Base-by-base conservation (phyloP, 441 rosid genomes). In the Biscutella laevigata region DNA sequence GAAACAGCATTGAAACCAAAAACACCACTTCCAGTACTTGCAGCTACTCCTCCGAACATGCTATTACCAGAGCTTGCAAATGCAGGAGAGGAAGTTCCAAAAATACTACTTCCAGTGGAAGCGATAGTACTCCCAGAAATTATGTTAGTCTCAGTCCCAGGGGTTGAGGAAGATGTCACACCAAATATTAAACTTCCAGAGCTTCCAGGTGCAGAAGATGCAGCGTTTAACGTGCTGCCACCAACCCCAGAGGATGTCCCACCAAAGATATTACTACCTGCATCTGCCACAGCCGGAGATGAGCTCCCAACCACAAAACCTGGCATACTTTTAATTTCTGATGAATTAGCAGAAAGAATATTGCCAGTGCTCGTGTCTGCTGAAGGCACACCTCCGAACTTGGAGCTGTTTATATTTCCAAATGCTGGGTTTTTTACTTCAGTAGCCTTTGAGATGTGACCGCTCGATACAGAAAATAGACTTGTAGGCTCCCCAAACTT, bases 21-120 rank as follows among this genome's bases (percentile, higher is more conserved):
- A 15, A 49, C 42, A 44, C 61, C 50, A 53, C 71, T 51, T 34
- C 59, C 53, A 1, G 82, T 58, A 42, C 74, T 43, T 7, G 79
- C 62, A 35, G 77, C 65, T 61, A 76, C 57, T 69, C 52, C 63
- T 46, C 77, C 84, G 61, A 74, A 64, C 39, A 50, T 48, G 71
- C 63, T 42, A 55, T 70, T 67, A 52, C 64, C 76, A 4, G 65
- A 27, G 62, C 67, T 62, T 33, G 73, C 28, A 38, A 72, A 61
- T 32, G 66, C 54, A 40, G 59, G 43, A 42, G 54, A 8, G 44
- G 53, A 45, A 53, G 52, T 37, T 7, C 59, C 47, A 66, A 74
- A 70, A 62, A 20, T 7, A 34, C 43, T 65, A 42, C 55, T 63
- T 33, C 61, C 74, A 7, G 70, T 52, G 30, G 65, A 16, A 36